phyloP scores from a whole-genome alignment of 2,329 filamentous ascomycete genomes.

The Xylaria sp. region DNA sequence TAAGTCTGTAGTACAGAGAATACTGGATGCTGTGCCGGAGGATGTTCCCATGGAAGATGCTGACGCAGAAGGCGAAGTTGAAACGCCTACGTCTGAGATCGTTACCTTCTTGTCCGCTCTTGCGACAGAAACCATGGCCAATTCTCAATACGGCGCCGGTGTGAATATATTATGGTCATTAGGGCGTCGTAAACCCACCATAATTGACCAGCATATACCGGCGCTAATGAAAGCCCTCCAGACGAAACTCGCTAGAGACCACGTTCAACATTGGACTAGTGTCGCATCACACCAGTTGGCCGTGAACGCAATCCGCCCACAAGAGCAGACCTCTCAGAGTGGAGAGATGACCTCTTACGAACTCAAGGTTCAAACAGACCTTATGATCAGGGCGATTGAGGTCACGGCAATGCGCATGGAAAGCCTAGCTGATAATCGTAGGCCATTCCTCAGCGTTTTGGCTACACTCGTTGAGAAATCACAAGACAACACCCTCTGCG shows the following conservation, averaged over 20 bases:
- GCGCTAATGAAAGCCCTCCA: constrained; percentile 93
- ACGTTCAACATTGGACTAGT: constrained; percentile 77
- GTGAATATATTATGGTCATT: constrained; percentile 95
- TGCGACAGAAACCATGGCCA: constrained; percentile 84
- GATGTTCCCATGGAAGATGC: constrained; percentile 75
- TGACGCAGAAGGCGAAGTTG: constrained; percentile 83
- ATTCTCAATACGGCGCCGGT: constrained; percentile 80
- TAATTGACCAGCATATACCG: constrained; percentile 87
- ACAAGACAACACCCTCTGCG: constrained; percentile 81
- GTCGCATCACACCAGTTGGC: constrained; percentile 58
- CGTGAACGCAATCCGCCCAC: constrained; percentile 48
- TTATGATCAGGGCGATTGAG: constrained; percentile 96
- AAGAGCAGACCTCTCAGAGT: constrained; percentile 60
- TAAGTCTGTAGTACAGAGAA: constrained; percentile 76
- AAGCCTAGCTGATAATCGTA: constrained; percentile 83
- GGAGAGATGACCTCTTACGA: constrained; percentile 75
- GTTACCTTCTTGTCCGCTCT: constrained; percentile 83
- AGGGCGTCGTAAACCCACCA: constrained; percentile 79
- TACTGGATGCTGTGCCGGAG: constrained; percentile 88
- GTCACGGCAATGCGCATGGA: constrained; percentile 92
- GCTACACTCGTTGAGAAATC: constrained; percentile 96
- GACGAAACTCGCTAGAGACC: constrained; percentile 88
- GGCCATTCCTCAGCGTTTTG: constrained; percentile 93
- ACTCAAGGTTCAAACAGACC: constrained; percentile 82
- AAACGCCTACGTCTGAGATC: constrained; percentile 84